Percentiles rank a stretch among this genome's conserved stretches.
Conservation (phyloP, 2,329 filamentous ascomycete genomes). For the Diaporthe ilicicola region DNA sequence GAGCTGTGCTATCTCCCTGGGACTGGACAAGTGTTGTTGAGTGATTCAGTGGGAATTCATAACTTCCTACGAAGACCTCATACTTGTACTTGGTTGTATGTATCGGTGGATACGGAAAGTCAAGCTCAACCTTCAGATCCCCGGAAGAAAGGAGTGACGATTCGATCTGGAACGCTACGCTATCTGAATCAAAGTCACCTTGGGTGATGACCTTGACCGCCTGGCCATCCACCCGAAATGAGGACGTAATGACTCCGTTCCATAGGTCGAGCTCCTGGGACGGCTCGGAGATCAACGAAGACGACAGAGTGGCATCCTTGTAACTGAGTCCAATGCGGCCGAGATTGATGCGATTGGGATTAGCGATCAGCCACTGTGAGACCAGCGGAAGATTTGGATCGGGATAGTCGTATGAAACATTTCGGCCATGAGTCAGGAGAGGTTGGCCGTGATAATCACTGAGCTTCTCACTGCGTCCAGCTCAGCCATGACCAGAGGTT, state of each 20-base stretch:
- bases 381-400: conserved; percentile 46
- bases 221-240: not conserved
- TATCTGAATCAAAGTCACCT: conserved; percentile 1
- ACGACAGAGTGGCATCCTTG: conserved; percentile 41
- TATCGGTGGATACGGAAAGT: conserved; percentile 53
- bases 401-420: conserved; percentile 49
- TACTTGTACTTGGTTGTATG: conserved; percentile 53
- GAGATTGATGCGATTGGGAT: conserved; percentile 54
- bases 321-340: conserved; percentile 52
- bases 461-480: conserved; percentile 37
- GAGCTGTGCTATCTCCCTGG: not conserved
- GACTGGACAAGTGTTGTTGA: conserved; percentile 42
- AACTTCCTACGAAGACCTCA: conserved; percentile 52
- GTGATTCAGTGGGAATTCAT: conserved; percentile 50
- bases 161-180: not conserved
- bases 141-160: conserved; percentile 41
- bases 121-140: conserved; percentile 48
- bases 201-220: conserved; percentile 3
- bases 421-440: conserved; percentile 46
- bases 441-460: conserved; percentile 45
- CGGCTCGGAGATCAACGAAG: conserved; percentile 28
- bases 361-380: conserved; percentile 63
- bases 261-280: not conserved
- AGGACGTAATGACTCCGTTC: not conserved
- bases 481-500: not conserved